Evolutionary conservation across 2,329 filamentous ascomycete genomes (phyloP).

Genomic region (Paraphoma sp.): DNA sequence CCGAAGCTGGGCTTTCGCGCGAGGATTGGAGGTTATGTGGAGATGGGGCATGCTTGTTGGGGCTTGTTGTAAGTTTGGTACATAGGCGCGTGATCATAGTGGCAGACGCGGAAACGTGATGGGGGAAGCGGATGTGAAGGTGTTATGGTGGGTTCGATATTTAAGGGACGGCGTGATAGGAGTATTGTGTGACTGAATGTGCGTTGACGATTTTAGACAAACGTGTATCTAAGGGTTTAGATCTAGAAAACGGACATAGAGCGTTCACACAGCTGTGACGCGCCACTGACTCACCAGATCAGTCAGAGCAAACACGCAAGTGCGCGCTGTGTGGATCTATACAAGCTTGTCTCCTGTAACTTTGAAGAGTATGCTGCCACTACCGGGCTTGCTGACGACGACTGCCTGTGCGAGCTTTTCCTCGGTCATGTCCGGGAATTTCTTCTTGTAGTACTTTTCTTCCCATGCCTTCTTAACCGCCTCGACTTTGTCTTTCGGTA

Average conservation of each 20-base stretch:
- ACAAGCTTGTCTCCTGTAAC: conserved; percentile 39
- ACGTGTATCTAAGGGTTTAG: background rate
- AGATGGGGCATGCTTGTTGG: too few species aligned
- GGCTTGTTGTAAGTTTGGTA: background rate
- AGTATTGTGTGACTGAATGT: background rate
- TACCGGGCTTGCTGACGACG: conserved; percentile 86
- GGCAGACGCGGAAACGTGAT: background rate
- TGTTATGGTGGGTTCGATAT: too few species aligned
- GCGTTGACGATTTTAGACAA: background rate
- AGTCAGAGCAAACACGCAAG: background rate
- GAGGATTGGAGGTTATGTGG: background rate
- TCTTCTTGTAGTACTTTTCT: conserved; percentile 80
- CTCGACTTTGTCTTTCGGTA: conserved; percentile 82
- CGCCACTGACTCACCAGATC: background rate
- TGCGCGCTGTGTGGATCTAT: conserved; percentile 12
- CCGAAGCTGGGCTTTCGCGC: background rate
- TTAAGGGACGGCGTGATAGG: background rate
- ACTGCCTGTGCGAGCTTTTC: conserved; percentile 81
- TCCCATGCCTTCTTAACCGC: conserved; percentile 79
- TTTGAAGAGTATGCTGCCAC: conserved; percentile 61
- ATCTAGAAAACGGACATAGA: background rate
- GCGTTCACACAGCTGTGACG: background rate
- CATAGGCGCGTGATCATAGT: background rate
- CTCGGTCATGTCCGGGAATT: conserved; percentile 69
- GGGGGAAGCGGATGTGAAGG: background rate